Percentiles rank a stretch among this genome's conserved stretches.
Evolutionary conservation across 176 grass and related monocot species (phyloP).

Genomic region (Phoenix dactylifera): DNA sequence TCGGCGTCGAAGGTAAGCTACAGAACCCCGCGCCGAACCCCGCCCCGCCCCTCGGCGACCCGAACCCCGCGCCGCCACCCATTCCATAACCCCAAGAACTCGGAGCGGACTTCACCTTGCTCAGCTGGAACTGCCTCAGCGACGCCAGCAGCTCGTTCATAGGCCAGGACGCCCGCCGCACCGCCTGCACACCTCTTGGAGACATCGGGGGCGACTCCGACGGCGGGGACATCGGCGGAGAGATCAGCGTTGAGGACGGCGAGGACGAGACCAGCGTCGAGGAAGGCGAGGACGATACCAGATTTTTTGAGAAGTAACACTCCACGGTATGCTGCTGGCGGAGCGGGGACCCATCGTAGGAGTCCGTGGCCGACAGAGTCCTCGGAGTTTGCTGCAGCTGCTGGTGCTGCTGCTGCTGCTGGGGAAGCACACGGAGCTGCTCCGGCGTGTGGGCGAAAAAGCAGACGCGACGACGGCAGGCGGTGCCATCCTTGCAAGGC

Average conservation of each 20-base stretch:
- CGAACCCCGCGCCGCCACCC: conserved; percentile 7
- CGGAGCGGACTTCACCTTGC: conserved; percentile 43
- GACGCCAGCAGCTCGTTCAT: conserved; percentile 4
- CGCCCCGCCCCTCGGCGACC: conserved; percentile 25
- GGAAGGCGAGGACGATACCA: conserved; percentile 55
- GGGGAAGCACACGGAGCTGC: conserved; percentile 1
- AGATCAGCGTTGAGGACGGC: conserved; percentile 62
- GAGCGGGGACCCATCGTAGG: conserved; percentile 77
- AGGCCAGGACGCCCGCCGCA: not conserved
- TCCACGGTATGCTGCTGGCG: conserved; percentile 47
- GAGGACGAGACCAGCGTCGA: conserved; percentile 58
- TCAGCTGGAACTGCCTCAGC: conserved; percentile 16
- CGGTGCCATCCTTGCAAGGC: conserved; percentile 11
- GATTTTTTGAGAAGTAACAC: conserved; percentile 39
- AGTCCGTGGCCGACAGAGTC: conserved; percentile 16
- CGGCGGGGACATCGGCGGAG: conserved; percentile 24
- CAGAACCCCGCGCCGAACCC: conserved; percentile 26
- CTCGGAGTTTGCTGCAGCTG: not conserved
- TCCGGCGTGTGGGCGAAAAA: conserved; percentile 11
- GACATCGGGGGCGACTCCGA: conserved; percentile 13
- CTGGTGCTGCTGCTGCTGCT: not conserved
- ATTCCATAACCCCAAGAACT: conserved; percentile 28
- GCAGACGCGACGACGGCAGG: conserved; percentile 9
- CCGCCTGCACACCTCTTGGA: not conserved
- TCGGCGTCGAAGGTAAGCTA: conserved; percentile 58